Evolutionary conservation across 2,329 filamentous ascomycete genomes (phyloP).

Genomic region (Exophiala phaeomuriformis): DNA sequence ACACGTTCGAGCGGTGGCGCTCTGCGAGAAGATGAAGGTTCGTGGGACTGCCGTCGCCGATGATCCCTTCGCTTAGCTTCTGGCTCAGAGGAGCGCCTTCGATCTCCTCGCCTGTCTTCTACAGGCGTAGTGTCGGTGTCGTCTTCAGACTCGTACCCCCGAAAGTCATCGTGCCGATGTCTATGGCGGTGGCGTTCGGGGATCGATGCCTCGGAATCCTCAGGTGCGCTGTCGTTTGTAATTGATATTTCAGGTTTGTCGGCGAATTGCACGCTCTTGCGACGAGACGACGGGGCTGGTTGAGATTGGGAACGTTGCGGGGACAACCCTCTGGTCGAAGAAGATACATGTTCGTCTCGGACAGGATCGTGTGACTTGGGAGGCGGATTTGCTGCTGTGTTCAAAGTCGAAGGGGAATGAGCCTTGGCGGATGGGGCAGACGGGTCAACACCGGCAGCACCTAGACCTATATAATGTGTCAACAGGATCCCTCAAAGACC

Average conservation of each 20-base stretch:
- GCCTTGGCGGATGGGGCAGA: conserved; percentile 21
- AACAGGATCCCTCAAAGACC: not conserved
- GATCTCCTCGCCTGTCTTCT: conserved; percentile 11
- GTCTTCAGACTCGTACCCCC: conserved; percentile 40
- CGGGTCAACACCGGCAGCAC: conserved; percentile 9
- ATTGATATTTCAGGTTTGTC: conserved; percentile 20
- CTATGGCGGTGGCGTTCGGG: conserved; percentile 13
- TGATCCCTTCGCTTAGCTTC: conserved; percentile 24
- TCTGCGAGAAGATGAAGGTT: conserved; percentile 17
- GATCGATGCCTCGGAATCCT: conserved; percentile 14
- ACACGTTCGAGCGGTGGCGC: conserved; percentile 11
- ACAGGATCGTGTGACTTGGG: not conserved
- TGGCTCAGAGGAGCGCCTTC: conserved; percentile 9
- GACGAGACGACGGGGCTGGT: conserved; percentile 13
- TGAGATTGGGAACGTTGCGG: conserved; percentile 15
- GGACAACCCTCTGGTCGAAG: conserved; percentile 11
- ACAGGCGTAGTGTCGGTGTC: conserved; percentile 26
- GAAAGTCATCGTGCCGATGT: conserved; percentile 16
- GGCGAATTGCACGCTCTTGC: conserved; percentile 26
- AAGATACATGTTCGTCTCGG: conserved; percentile 5
- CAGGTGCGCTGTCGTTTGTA: conserved; percentile 2
- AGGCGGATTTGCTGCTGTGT: not conserved
- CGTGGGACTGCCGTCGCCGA: conserved; percentile 21
- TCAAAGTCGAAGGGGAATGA: conserved; percentile 12
- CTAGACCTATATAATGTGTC: conserved; percentile 16